These are phyloP conservation scores for Fusarium sp. DNA, from an alignment of 2,329 filamentous ascomycete species.

Conservation along the genomic window DNA sequence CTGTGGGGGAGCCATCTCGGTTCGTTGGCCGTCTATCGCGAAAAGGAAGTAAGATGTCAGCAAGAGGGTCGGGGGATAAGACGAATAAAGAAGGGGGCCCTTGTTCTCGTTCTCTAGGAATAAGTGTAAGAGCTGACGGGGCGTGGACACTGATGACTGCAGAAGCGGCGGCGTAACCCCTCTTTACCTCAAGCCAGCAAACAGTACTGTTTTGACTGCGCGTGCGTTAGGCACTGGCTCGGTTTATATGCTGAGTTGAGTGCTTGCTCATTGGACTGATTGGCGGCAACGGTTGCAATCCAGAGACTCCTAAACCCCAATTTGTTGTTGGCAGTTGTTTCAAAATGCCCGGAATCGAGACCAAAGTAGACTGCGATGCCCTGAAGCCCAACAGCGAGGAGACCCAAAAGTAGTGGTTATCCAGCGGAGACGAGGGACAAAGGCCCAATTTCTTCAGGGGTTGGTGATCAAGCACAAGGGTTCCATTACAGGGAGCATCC, in stretches of 20 bases:
- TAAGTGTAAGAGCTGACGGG: slow-evolving; percentile 46
- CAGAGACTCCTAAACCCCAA: slow-evolving; percentile 24
- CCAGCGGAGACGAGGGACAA: slow-evolving; percentile 29
- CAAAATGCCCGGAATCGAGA: slow-evolving; percentile 23
- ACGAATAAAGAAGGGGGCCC: slow-evolving; percentile 47
- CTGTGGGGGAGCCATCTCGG: slow-evolving; percentile 49
- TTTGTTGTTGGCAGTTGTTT: slow-evolving; percentile 22
- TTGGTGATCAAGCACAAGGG: slow-evolving; percentile 33
- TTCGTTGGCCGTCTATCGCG: slow-evolving; percentile 48
- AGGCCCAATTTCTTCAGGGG: slow-evolving; percentile 39
- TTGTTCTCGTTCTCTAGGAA: slow-evolving; percentile 43
- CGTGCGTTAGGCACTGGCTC: slow-evolving; percentile 35
- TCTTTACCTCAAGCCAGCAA: slow-evolving; percentile 41
- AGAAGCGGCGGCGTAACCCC: slow-evolving; percentile 48
- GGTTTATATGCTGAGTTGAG: slow-evolving; percentile 23
- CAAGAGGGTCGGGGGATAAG: slow-evolving; percentile 47
- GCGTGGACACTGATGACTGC: slow-evolving; percentile 44
- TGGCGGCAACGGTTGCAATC: slow-evolving; percentile 25
- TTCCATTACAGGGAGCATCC: slow-evolving; percentile 22
- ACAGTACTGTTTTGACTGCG: slow-evolving; percentile 40
- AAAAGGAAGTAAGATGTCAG: slow-evolving; percentile 51
- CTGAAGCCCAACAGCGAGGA: slow-evolving; percentile 33
- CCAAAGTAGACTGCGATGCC: slow-evolving; percentile 13
- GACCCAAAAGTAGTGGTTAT: slow-evolving; percentile 31
- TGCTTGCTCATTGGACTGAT: slow-evolving; percentile 26